These are phyloP conservation scores for Auriscalpium vulgare DNA, from an alignment of 768 basidiomycete species.

Conservation along the genomic window DNA sequence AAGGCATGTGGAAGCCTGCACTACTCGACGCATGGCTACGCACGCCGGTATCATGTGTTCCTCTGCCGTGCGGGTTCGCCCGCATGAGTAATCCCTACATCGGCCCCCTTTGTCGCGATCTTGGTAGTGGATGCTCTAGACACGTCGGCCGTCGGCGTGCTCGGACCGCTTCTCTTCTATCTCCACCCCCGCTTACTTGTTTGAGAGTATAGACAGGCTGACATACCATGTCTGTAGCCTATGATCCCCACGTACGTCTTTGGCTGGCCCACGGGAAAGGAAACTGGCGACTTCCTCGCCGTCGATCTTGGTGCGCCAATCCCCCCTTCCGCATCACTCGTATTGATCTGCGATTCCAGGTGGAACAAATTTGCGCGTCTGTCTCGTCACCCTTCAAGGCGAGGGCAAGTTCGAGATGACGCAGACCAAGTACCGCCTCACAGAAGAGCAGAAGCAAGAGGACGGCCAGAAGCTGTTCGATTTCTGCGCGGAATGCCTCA, in stretches of 20 bases:
- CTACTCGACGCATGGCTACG: too few relatives aligned
- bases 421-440: conserved; percentile 93
- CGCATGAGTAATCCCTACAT: too few relatives aligned
- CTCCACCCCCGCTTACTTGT: too few relatives aligned
- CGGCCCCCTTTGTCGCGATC: too few relatives aligned
- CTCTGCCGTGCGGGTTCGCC: too few relatives aligned
- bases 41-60: too few relatives aligned
- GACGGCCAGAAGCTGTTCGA: conserved; percentile 96
- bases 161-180: too few relatives aligned
- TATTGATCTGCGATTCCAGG: conserved; percentile 32
- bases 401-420: conserved; percentile 96
- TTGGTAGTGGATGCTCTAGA: too few relatives aligned
- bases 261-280: conserved; percentile 86
- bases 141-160: too few relatives aligned
- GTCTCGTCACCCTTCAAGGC: conserved; percentile 87
- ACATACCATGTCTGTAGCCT: conserved; percentile 38
- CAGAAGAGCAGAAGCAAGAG: conserved; percentile 96
- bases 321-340: background rate
- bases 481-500: conserved; percentile 92
- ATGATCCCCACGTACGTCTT: conserved; percentile 98
- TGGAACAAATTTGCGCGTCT: conserved; percentile 97
- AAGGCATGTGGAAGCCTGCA: too few relatives aligned
- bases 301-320: conserved; percentile 62
- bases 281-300: conserved; percentile 85
- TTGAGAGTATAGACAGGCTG: too few relatives aligned